Evolutionary conservation across 805 yeast species (phyloP), one percentile per base, ranked within the genome.

Genomic region (Groenewaldozyma tartarivorans): DNA sequence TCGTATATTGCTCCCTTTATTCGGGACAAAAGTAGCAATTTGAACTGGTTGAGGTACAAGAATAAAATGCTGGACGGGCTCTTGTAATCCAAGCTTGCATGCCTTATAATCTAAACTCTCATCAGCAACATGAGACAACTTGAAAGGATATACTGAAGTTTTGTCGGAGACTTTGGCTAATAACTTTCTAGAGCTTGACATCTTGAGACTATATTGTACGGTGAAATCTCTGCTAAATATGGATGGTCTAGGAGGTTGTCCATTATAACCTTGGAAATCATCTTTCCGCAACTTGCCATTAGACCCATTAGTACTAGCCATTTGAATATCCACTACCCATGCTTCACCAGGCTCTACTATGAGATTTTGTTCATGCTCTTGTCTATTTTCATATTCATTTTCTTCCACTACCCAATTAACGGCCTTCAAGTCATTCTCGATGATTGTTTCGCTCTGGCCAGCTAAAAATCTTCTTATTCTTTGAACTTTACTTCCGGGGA

Each of bases 371-470:
- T 39, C 49, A 5, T 36, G 42, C 5, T 39, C 30, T 7, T 29
- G 22, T 9, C 24, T 31, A 19, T 35, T 36, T 27, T 49, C 49
- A 27, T 48, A 51, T n/a, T n/a, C n/a, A n/a, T n/a, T n/a, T 9
- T 49, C 47, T 15, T 47, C 49, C 35, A 46, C 50, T 18, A 55
- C 54, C 71, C 71, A 66, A 15, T 48, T 55, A 4, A 88, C 94
- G 57, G 95, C 96, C 63, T 90, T 88, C 64, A 82, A 84, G 50
- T 85, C 95, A 56, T 79, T 74, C 66, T 90, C 98, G 30, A 88
- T 90, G 48, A 87, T 92, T 41, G 87, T 92, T 57, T 86, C 94
- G 44, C 88, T 80, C 68, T 92, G 98, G 40, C 98, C 98, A 31
- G 95, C 94, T 56, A 92, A 74, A 55, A 90, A 92, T 57, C 97